Conservation (phyloP, 805 yeast genomes). For the Nakazawaea holstii region DNA sequence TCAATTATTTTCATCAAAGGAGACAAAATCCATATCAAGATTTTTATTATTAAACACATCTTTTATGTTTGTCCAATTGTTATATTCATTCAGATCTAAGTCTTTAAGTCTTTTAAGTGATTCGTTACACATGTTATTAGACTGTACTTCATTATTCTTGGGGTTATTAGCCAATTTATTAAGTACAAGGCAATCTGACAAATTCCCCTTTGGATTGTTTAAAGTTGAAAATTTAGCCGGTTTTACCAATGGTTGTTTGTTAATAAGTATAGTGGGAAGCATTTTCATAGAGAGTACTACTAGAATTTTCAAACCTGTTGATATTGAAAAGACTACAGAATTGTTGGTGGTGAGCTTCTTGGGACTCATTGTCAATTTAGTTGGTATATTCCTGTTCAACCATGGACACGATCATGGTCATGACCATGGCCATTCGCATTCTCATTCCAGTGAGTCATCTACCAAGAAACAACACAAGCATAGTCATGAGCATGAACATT, state of each 20-base stretch:
- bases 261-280: constrained; percentile 85
- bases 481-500: constrained; percentile 25
- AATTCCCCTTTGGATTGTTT: constrained; percentile 80
- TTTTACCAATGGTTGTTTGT: constrained; percentile 85
- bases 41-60: constrained; percentile 81
- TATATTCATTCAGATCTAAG: constrained; percentile 88
- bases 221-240: constrained; percentile 92
- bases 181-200: constrained; percentile 19
- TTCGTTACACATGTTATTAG: constrained; percentile 93
- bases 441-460: constrained; percentile 25
- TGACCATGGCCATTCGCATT: constrained; percentile 34
- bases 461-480: constrained; percentile 17
- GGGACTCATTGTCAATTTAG: constrained; percentile 83
- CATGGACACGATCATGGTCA: constrained; percentile 65
- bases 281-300: constrained; percentile 84
- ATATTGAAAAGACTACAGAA: constrained; percentile 74
- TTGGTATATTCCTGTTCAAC: constrained; percentile 92
- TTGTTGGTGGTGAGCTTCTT: constrained; percentile 75
- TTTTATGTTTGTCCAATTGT: constrained; percentile 90
- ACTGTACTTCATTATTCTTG: constrained; percentile 83
- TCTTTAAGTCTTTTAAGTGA: constrained; percentile 90
- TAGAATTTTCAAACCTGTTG: constrained; percentile 73
- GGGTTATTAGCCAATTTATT: constrained; percentile 81
- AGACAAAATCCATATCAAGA: constrained; percentile 84
- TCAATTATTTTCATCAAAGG: constrained; percentile 45